Evolutionary conservation across 140 eudicot species (phyloP).

Genomic region (Oenanthe javanica): DNA sequence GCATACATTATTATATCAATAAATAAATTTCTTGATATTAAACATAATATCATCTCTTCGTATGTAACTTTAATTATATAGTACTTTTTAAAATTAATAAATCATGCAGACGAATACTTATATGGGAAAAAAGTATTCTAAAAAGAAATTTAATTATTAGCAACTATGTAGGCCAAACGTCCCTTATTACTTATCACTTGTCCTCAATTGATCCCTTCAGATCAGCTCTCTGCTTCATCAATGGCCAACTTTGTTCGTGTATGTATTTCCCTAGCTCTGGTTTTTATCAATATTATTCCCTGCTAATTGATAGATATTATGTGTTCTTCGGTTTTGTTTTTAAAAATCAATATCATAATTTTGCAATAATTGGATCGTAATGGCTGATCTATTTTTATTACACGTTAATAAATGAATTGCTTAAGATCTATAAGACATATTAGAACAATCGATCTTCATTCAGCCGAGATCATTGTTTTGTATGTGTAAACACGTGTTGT

Average conservation of each 20-base stretch:
- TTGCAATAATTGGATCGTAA: no score
- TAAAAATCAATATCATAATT: not conserved
- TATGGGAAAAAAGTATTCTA: no score
- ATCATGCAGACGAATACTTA: no score
- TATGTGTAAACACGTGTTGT: not conserved
- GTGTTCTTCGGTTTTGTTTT: not conserved
- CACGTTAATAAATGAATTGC: no score
- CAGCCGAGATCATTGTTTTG: not conserved
- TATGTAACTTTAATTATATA: not conserved
- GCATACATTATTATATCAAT: no score
- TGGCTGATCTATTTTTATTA: not conserved
- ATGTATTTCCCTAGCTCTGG: not conserved
- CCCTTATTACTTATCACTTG: no score
- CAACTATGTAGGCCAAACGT: no score
- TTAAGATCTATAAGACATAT: not conserved
- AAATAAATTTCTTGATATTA: no score
- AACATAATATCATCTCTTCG: not conserved
- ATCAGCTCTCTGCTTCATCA: not conserved
- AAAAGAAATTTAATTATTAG: no score
- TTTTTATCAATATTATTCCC: not conserved
- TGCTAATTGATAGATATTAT: not conserved
- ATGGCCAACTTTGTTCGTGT: not conserved
- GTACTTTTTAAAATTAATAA: no score
- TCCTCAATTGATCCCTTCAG: no score
- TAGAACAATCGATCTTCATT: not conserved